These are phyloP conservation scores for Colletotrichum musae DNA, from an alignment of 2,329 filamentous ascomycete genomes.

Conservation along the genomic window DNA sequence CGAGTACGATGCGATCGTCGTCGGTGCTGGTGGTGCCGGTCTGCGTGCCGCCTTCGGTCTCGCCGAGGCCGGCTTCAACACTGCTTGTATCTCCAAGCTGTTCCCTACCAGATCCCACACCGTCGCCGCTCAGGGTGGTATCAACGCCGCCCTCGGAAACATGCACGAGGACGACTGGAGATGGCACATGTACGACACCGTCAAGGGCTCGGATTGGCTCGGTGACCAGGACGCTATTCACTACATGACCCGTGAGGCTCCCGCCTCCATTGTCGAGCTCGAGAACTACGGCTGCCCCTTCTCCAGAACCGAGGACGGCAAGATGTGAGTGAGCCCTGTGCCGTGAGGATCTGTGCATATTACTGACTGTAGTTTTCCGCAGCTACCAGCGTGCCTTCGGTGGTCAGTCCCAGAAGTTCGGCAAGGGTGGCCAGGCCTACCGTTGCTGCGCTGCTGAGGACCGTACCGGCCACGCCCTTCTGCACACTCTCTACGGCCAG, in stretches of 20 bases:
- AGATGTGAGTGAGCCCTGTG: conserved; percentile 75
- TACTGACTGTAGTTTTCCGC: conserved; percentile 44
- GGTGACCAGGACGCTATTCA: conserved; percentile 98
- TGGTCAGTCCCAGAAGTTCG: conserved; percentile 94
- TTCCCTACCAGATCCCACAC: conserved; percentile 90
- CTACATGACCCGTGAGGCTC: conserved; percentile 98
- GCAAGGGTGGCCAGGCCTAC: conserved; percentile 98
- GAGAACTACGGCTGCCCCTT: conserved; percentile 99
- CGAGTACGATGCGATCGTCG: conserved; percentile 98
- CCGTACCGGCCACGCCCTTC: conserved; percentile 95
- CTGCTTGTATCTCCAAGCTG: conserved; percentile 88
- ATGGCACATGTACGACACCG: conserved; percentile 99
- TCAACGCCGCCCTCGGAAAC: conserved; percentile 91
- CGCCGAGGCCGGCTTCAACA: conserved; percentile 91
- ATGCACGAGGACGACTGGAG: conserved; percentile 99
- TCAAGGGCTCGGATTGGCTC: conserved; percentile 98
- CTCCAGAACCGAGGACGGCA: conserved; percentile 95
- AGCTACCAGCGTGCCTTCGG: conserved; percentile 98
- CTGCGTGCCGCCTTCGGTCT: conserved; percentile 88
- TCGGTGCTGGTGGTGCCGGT: conserved; percentile 86
- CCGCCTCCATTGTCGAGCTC: conserved; percentile 91
- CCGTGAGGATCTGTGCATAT: not conserved
- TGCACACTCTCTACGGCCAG: conserved; percentile 98
- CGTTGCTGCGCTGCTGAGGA: conserved; percentile 97
- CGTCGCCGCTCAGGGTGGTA: conserved; percentile 85